These are phyloP conservation scores for Gossypium armourianum DNA, from an alignment of 441 rosid genomes.

Conservation along the genomic window DNA sequence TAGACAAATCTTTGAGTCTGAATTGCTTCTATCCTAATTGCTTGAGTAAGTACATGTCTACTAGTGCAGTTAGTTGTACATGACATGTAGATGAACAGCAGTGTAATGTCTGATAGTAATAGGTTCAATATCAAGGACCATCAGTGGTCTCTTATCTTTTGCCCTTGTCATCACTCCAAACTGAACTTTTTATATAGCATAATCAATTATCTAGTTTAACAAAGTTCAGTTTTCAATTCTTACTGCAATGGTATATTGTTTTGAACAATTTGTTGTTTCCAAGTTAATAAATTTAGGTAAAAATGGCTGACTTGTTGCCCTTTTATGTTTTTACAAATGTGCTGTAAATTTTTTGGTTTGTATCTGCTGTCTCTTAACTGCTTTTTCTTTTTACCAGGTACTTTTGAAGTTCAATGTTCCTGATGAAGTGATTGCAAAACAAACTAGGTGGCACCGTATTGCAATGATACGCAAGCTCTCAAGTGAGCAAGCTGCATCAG, in stretches of 20 bases:
- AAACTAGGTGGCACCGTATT: conserved; percentile 98
- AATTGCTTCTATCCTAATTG: neutral
- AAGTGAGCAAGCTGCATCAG: conserved; percentile 95
- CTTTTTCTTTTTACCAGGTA: conserved; percentile 40
- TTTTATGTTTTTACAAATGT: neutral
- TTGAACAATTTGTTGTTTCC: neutral
- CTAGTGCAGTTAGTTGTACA: neutral
- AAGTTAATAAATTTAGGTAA: neutral
- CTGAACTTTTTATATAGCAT: neutral
- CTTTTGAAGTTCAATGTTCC: conserved; percentile 88
- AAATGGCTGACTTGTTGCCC: neutral
- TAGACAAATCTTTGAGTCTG: neutral
- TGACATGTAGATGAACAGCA: neutral
- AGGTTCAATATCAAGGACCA: conserved; percentile 1
- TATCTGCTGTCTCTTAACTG: conserved; percentile 4
- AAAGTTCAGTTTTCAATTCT: neutral
- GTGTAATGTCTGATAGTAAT: neutral
- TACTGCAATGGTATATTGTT: neutral
- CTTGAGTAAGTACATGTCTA: neutral
- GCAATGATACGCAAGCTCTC: conserved; percentile 98
- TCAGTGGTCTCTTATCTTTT: neutral
- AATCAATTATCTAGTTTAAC: neutral
- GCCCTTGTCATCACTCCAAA: neutral
- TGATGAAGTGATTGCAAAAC: conserved; percentile 78
- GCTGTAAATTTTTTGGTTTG: neutral